phyloP scores from a whole-genome alignment of 768 basidiomycete species.

The Tricholoma furcatifolium region DNA sequence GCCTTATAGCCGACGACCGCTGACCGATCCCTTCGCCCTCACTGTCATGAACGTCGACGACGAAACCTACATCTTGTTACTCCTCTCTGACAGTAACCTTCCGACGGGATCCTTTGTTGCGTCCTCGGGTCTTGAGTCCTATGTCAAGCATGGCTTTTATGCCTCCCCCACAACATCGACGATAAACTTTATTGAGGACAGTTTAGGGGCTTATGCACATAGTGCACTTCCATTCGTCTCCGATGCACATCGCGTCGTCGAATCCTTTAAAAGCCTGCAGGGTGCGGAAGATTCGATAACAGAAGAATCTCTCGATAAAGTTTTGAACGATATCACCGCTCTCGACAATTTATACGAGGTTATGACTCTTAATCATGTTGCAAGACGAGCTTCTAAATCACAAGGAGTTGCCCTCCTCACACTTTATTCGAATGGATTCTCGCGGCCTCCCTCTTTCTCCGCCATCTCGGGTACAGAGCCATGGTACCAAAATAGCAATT shows the following conservation, averaged over 20 bases:
- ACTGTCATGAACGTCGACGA: conserved; percentile 34
- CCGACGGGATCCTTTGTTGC: conserved; percentile 98
- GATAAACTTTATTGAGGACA: conserved; percentile 66
- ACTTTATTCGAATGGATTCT: conserved; percentile 81
- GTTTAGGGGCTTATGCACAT: conserved; percentile 74
- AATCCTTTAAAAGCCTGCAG: conserved; percentile 16
- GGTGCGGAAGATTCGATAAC: conserved; percentile 6
- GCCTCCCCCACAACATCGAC: conserved; percentile 32
- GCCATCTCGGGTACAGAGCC: conserved; percentile 19
- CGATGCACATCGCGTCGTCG: conserved; percentile 57
- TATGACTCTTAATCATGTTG: conserved; percentile 88
- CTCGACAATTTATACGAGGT: conserved; percentile 81
- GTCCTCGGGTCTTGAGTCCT: conserved; percentile 91
- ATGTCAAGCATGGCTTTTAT: conserved; percentile 79
- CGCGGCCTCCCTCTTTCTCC: conserved; percentile 44
- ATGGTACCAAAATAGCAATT: conserved; percentile 23
- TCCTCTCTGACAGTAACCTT: conserved; percentile 89
- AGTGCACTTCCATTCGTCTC: conserved; percentile 78
- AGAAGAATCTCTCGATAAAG: conserved; percentile 18
- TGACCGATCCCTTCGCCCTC: conserved; percentile 3
- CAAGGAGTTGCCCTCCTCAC: conserved; percentile 94
- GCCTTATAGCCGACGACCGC: neutral
- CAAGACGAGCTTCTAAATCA: conserved; percentile 81
- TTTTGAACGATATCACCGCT: conserved; percentile 43
- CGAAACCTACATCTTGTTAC: conserved; percentile 70